A percentile compares a stretch with the other conserved stretches of the same genome.
phyloP scores from a whole-genome alignment of 2,329 filamentous ascomycete species.

The Diplodia intermedia region DNA sequence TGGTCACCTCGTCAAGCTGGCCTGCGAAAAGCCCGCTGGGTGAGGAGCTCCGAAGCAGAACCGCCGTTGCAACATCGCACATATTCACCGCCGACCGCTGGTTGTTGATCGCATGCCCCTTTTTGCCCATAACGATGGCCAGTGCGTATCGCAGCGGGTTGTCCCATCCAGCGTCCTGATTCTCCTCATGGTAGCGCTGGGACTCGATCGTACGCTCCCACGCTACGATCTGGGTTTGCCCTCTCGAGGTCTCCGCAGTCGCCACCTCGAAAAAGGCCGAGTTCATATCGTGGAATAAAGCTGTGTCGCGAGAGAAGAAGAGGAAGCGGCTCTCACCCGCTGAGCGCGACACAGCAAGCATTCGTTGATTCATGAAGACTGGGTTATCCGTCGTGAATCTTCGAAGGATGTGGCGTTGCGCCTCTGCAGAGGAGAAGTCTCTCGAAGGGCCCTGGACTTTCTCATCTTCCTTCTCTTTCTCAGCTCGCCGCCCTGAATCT shows the following conservation, averaged over 20 bases:
- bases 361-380: constrained; percentile 18
- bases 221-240: not conserved
- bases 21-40: constrained; percentile 15
- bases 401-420: constrained; percentile 5
- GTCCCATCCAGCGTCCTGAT: constrained; percentile 23
- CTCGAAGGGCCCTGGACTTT: not conserved
- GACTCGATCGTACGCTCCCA: constrained; percentile 17
- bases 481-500: not conserved
- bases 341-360: constrained; percentile 31
- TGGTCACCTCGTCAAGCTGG: constrained; percentile 12
- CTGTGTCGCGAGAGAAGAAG: constrained; percentile 33
- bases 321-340: constrained; percentile 31
- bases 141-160: constrained; percentile 27
- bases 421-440: constrained; percentile 11
- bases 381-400: constrained; percentile 19
- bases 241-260: not conserved
- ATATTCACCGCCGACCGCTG: not conserved
- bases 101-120: constrained; percentile 15
- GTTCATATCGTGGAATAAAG: constrained; percentile 25
- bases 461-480: not conserved
- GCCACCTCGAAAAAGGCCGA: constrained; percentile 9
- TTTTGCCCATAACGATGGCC: constrained; percentile 7
- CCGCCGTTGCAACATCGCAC: not conserved
- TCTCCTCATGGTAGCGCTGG: constrained; percentile 18
- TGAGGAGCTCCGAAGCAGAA: not conserved